Conservation (phyloP, 208 protist genomes). For the Phytomonas sp. region DNA sequence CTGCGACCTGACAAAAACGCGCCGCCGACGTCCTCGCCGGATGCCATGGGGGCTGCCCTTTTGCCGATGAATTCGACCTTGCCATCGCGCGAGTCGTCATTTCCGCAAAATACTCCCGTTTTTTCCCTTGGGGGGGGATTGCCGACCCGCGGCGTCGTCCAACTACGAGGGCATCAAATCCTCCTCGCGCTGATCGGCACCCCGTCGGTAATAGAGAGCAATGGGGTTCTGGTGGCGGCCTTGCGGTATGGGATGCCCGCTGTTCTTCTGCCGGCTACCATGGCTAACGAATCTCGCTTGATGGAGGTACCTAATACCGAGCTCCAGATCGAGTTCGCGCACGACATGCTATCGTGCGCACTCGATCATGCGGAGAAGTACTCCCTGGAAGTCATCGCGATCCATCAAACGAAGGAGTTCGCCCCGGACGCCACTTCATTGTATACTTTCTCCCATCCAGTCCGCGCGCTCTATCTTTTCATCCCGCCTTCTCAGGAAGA, state of each 20-base stretch:
- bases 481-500: constrained; percentile 16
- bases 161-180: constrained; percentile 26
- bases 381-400: neutral
- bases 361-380: neutral
- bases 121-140: neutral
- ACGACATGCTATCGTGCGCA: neutral
- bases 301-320: constrained; percentile 18
- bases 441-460: constrained; percentile 35
- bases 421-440: constrained; percentile 27
- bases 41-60: constrained; percentile 4
- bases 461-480: constrained; percentile 61
- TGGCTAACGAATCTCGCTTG: constrained; percentile 20
- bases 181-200: constrained; percentile 27
- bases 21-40: neutral
- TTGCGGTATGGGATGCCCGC: constrained; percentile 45
- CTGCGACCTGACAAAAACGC: neutral
- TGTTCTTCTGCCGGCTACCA: constrained; percentile 39
- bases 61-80: constrained; percentile 6
- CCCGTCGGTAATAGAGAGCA: constrained; percentile 35
- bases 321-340: neutral
- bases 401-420: constrained; percentile 8
- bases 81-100: neutral
- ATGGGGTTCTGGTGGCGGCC: constrained; percentile 50
- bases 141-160: constrained; percentile 20
- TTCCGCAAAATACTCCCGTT: neutral